Percentiles rank a stretch among this genome's conserved stretches.
Conservation (phyloP, 2,329 filamentous ascomycete genomes). For the Colletotrichum sp. region DNA sequence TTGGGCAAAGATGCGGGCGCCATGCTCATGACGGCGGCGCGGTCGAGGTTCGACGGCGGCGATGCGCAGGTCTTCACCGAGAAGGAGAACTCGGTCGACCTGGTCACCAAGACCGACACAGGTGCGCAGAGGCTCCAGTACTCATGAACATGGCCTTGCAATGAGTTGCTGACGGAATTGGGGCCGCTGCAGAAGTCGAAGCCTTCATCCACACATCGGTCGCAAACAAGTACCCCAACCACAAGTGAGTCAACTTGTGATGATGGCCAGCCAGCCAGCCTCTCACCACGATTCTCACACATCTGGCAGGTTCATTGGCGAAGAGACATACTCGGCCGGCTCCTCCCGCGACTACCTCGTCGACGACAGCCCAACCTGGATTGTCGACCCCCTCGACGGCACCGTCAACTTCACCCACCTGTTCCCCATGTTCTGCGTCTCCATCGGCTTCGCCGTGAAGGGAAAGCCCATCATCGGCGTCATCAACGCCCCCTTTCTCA, state of each 20-base stretch:
- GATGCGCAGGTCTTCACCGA: conserved; percentile 53
- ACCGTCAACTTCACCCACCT: conserved; percentile 84
- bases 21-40: conserved; percentile 69
- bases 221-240: conserved; percentile 63
- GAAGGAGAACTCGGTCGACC: conserved; percentile 78
- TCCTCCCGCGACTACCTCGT: conserved; percentile 73
- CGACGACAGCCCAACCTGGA: conserved; percentile 70
- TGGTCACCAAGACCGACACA: conserved; percentile 79
- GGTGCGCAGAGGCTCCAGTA: conserved; percentile 46
- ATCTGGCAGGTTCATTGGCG: conserved; percentile 69
- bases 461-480: conserved; percentile 70
- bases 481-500: conserved; percentile 73
- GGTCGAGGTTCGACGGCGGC: conserved; percentile 52
- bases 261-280: not conserved
- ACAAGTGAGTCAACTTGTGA: conserved; percentile 57
- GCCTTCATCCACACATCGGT: conserved; percentile 70
- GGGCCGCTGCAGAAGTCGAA: conserved; percentile 64
- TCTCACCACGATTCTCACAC: not conserved
- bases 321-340: conserved; percentile 77
- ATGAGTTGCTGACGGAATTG: not conserved
- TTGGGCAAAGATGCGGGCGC: conserved; percentile 73
- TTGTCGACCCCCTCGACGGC: conserved; percentile 78
- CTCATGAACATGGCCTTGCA: not conserved
- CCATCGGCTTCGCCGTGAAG: conserved; percentile 70
- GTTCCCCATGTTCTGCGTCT: conserved; percentile 83